A percentile compares a stretch with the other conserved stretches of the same genome.
These are phyloP conservation scores for Streptanthus diversifolius DNA, from an alignment of 345 rosid genomes.

Conservation along the genomic window DNA sequence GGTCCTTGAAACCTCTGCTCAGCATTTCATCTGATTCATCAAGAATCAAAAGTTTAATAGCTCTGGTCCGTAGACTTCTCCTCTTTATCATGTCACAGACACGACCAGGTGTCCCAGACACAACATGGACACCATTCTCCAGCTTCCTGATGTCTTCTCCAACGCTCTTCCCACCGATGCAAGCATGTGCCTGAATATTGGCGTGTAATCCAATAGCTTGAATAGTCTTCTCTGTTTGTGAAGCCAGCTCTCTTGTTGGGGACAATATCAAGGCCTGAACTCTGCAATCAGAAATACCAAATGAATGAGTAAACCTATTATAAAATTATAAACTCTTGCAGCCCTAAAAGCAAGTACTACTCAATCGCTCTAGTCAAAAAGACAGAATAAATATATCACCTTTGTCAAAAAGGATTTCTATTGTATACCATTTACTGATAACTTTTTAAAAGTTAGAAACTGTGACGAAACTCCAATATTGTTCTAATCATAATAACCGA, in stretches of 20 bases:
- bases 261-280: constrained; percentile 94
- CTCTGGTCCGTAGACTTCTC: constrained; percentile 88
- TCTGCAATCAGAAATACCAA: constrained; percentile 35
- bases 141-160: constrained; percentile 94
- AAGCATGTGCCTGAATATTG: constrained; percentile 78
- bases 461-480: not conserved
- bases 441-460: not conserved
- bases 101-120: constrained; percentile 97
- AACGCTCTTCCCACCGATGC: constrained; percentile 93
- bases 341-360: not conserved
- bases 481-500: not conserved
- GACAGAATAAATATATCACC: not conserved
- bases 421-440: not conserved
- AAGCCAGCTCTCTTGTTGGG: constrained; percentile 91
- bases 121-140: constrained; percentile 53
- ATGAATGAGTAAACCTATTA: not conserved
- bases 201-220: constrained; percentile 69
- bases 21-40: constrained; percentile 99
- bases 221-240: constrained; percentile 84
- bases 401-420: not conserved
- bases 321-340: not conserved
- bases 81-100: constrained; percentile 99
- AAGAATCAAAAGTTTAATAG: constrained; percentile 48
- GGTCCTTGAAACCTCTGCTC: constrained; percentile 99
- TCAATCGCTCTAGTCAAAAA: too few species aligned